Conservation (phyloP, 2,329 filamentous ascomycete genomes). For the Calonectria crousiana region DNA sequence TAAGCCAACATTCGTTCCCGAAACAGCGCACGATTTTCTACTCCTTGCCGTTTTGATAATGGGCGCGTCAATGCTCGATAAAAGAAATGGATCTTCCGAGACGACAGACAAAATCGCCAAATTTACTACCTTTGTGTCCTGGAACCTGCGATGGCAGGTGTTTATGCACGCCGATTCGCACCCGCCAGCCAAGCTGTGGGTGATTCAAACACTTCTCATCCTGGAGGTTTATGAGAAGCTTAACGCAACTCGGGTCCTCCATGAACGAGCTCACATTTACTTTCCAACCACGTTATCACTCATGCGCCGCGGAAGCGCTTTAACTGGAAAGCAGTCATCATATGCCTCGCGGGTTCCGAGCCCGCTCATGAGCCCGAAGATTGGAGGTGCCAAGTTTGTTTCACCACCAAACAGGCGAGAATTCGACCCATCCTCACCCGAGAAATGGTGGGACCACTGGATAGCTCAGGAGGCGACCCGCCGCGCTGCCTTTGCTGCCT, state of each 20-base stretch:
- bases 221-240: constrained; percentile 45
- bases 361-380: constrained; percentile 38
- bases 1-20: constrained; percentile 42
- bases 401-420: constrained; percentile 26
- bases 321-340: constrained; percentile 44
- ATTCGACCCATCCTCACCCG: constrained; percentile 38
- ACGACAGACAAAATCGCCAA: constrained; percentile 43
- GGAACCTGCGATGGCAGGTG: constrained; percentile 45
- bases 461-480: constrained; percentile 46
- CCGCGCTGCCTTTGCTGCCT: constrained; percentile 42
- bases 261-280: constrained; percentile 46
- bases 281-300: constrained; percentile 44
- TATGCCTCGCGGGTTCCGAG: constrained; percentile 42
- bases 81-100: constrained; percentile 32
- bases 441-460: constrained; percentile 48
- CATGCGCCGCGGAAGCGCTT: constrained; percentile 44
- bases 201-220: constrained; percentile 44
- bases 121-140: constrained; percentile 45
- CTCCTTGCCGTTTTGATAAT: constrained; percentile 43
- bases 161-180: constrained; percentile 47
- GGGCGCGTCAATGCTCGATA: constrained; percentile 45
- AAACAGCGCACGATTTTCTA: constrained; percentile 44
- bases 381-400: constrained; percentile 29
- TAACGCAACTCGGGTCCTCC: constrained; percentile 44
- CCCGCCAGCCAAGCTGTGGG: constrained; percentile 45